Evolutionary conservation across 2,329 filamentous ascomycete genomes (phyloP).

Genomic region (Colletotrichum sp.): DNA sequence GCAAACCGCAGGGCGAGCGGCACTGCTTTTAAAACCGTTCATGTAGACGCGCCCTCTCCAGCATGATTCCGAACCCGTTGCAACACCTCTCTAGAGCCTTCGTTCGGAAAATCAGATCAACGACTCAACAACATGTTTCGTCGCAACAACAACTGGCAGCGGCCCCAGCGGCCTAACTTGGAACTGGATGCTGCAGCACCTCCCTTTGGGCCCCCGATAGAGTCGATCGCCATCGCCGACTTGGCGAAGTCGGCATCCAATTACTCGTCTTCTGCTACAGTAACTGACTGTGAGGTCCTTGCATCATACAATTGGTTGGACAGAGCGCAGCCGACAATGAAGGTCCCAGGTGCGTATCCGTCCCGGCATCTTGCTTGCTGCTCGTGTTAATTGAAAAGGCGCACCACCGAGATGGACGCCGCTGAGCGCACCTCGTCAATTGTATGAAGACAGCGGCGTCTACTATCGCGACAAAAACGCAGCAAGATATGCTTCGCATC

Average conservation of each 20-base stretch:
- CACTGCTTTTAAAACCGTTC: background rate
- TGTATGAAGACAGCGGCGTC: conserved; percentile 41
- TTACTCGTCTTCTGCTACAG: background rate
- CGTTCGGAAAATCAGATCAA: too few species aligned
- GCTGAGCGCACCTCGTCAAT: too few species aligned
- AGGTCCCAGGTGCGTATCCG: conserved; percentile 33
- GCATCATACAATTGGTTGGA: conserved; percentile 43
- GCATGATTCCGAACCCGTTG: background rate
- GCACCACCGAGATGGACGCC: conserved; percentile 57
- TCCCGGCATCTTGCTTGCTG: too few species aligned
- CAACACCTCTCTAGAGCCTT: too few species aligned
- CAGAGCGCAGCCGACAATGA: conserved; percentile 27
- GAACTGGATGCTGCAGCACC: background rate
- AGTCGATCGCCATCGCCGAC: background rate
- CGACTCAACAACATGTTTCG: background rate
- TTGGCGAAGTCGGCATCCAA: background rate
- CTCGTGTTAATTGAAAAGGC: conserved; percentile 30
- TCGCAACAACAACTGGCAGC: background rate
- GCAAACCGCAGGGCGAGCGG: background rate
- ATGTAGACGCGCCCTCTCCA: background rate
- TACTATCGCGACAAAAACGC: conserved; percentile 63
- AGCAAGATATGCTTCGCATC: conserved; percentile 52
- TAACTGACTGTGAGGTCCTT: conserved; percentile 23
- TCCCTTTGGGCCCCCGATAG: conserved; percentile 4
- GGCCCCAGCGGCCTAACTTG: background rate